These are phyloP conservation scores for Rutidosis leptorrhynchoides DNA, from an alignment of 129 eudicot species.

Conservation along the genomic window DNA sequence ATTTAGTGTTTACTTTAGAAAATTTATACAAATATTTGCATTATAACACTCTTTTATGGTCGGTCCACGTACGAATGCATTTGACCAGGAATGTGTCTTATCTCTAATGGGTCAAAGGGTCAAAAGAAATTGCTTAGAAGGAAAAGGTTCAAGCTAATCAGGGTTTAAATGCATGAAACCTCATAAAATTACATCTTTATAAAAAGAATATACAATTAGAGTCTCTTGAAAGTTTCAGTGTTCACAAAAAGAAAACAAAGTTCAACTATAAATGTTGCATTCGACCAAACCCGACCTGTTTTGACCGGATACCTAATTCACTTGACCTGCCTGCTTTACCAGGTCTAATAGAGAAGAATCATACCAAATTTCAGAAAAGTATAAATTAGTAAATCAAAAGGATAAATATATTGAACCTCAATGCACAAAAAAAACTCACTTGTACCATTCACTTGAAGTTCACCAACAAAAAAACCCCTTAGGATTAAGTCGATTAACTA, in stretches of 20 bases:
- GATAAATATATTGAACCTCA: not conserved
- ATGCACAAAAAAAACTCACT: conserved; percentile 1
- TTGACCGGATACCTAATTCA: not conserved
- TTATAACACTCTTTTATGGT: not conserved
- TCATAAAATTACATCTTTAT: not conserved
- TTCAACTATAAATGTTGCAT: not conserved
- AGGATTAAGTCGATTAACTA: not conserved
- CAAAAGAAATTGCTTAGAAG: not conserved
- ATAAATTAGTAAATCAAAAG: too few species aligned
- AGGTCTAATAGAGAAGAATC: not conserved
- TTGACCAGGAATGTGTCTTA: not conserved
- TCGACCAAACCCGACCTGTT: not conserved
- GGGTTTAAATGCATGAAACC: not conserved
- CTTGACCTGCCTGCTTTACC: not conserved
- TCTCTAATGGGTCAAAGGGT: not conserved
- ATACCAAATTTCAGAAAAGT: not conserved
- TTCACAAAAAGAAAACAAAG: not conserved
- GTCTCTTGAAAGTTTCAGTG: not conserved
- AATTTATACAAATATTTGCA: not conserved
- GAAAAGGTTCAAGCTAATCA: not conserved
- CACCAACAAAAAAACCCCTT: not conserved
- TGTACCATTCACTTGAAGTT: not conserved
- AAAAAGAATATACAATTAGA: not conserved
- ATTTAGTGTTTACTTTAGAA: conserved; percentile 8
- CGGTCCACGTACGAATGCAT: not conserved